These are phyloP conservation scores for Aureobasidium mangrovei DNA, from an alignment of 2,329 filamentous ascomycete genomes.

Conservation along the genomic window DNA sequence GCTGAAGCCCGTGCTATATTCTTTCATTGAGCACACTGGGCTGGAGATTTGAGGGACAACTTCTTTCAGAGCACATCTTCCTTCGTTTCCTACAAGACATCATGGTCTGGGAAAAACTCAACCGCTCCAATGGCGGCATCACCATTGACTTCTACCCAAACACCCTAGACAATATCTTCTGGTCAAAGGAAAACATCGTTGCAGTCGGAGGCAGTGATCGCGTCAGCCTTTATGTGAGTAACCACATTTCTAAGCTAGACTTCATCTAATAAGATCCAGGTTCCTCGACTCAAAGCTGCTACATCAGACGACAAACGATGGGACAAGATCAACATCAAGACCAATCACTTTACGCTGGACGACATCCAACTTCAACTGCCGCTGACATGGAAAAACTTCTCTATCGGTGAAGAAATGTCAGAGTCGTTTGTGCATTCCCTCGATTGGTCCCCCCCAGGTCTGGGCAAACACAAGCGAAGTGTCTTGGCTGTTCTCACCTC, in stretches of 20 bases:
- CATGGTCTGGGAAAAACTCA: slow-evolving; percentile 11
- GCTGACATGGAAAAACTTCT: slow-evolving; percentile 40
- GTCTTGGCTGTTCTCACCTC: slow-evolving; percentile 48
- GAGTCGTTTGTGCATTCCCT: slow-evolving; percentile 40
- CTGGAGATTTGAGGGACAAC: neutral
- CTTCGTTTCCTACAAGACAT: neutral
- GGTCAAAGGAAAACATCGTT: slow-evolving; percentile 51
- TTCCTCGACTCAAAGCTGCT: slow-evolving; percentile 22
- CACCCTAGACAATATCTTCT: slow-evolving; percentile 45
- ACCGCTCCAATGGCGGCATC: slow-evolving; percentile 3
- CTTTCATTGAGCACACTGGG: neutral
- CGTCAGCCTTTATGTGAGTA: slow-evolving; percentile 43
- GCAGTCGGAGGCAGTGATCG: slow-evolving; percentile 49
- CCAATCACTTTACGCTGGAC: slow-evolving; percentile 43
- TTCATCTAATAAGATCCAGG: neutral
- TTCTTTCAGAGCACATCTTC: neutral
- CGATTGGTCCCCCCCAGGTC: slow-evolving; percentile 49
- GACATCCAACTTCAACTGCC: slow-evolving; percentile 41
- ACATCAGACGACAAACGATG: slow-evolving; percentile 23
- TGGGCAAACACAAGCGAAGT: slow-evolving; percentile 46
- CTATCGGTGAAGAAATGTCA: slow-evolving; percentile 52
- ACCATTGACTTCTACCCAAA: slow-evolving; percentile 38
- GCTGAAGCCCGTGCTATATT: neutral
- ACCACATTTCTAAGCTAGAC: slow-evolving; percentile 18
- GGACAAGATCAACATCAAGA: slow-evolving; percentile 35